These are phyloP conservation scores for Fusarium annulatum DNA, from an alignment of 2,329 filamentous ascomycete genomes.

Conservation along the genomic window DNA sequence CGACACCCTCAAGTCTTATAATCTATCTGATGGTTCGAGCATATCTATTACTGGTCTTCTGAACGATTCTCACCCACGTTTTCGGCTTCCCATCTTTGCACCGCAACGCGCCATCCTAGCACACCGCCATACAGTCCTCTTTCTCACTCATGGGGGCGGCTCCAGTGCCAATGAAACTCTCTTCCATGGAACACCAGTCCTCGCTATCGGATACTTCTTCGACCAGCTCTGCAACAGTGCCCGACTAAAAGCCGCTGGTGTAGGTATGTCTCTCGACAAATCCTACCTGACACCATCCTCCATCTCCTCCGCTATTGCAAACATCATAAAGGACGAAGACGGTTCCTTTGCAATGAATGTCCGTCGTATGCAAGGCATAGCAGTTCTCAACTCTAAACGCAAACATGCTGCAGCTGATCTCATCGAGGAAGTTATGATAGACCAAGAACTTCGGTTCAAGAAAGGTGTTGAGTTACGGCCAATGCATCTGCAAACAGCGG, in stretches of 20 bases:
- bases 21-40: conserved; percentile 14
- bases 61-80: conserved; percentile 44
- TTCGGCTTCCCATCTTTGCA: conserved; percentile 50
- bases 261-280: conserved; percentile 52
- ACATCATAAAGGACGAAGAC: conserved; percentile 46
- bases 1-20: conserved; percentile 25
- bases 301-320: conserved; percentile 45
- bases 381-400: conserved; percentile 49
- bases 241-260: conserved; percentile 50
- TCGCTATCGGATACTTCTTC: conserved; percentile 54
- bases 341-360: conserved; percentile 49
- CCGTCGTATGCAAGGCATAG: conserved; percentile 53
- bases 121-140: conserved; percentile 49
- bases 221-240: conserved; percentile 55
- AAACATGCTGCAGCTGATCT: conserved; percentile 55
- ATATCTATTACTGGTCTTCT: conserved; percentile 41
- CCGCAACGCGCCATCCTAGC: conserved; percentile 56
- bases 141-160: conserved; percentile 56
- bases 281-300: conserved; percentile 48
- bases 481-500: conserved; percentile 58
- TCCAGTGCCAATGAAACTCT: conserved; percentile 55
- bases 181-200: conserved; percentile 53
- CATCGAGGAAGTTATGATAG: conserved; percentile 56
- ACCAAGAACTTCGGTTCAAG: conserved; percentile 45
- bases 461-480: conserved; percentile 42